Evolutionary conservation across 352 stramenopile species (phyloP).

Genomic region (Blastocystis sp.): DNA sequence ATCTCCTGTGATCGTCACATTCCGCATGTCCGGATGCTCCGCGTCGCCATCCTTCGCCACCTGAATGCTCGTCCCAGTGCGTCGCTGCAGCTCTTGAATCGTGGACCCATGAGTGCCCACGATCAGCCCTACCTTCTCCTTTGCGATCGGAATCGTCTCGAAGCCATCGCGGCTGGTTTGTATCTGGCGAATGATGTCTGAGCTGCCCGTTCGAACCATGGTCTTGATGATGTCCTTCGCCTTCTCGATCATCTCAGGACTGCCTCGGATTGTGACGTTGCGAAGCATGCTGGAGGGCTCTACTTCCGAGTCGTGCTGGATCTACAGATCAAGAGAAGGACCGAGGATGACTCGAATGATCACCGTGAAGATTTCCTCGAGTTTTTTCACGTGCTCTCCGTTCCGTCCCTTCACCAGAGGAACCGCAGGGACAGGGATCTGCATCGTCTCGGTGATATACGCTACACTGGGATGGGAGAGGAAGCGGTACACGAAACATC

Average conservation of each 20-base stretch:
- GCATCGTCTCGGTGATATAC: not conserved
- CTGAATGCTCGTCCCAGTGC: conserved; percentile 17
- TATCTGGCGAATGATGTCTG: conserved; percentile 26
- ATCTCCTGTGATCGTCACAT: conserved; percentile 11
- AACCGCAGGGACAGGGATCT: conserved; percentile 8
- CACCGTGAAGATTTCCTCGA: conserved; percentile 29
- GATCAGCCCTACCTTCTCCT: not conserved
- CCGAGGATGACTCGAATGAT: not conserved
- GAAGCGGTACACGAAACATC: not conserved
- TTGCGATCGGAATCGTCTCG: not conserved
- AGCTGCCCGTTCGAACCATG: conserved; percentile 2
- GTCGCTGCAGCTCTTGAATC: conserved; percentile 28
- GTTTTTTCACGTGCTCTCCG: conserved; percentile 35
- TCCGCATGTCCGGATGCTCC: conserved; percentile 3
- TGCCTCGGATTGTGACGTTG: not conserved
- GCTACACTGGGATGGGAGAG: not conserved
- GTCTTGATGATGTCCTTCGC: conserved; percentile 19
- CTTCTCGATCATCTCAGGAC: not conserved
- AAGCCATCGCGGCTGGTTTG: conserved; percentile 37
- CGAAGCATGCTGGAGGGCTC: not conserved
- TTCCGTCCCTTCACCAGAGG: not conserved
- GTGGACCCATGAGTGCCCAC: conserved; percentile 4
- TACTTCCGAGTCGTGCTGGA: not conserved
- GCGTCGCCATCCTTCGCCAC: not conserved
- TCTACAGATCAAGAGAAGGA: not conserved